Conservation (phyloP, 148 eudicot genomes). For the Amaranthus cruentus region DNA sequence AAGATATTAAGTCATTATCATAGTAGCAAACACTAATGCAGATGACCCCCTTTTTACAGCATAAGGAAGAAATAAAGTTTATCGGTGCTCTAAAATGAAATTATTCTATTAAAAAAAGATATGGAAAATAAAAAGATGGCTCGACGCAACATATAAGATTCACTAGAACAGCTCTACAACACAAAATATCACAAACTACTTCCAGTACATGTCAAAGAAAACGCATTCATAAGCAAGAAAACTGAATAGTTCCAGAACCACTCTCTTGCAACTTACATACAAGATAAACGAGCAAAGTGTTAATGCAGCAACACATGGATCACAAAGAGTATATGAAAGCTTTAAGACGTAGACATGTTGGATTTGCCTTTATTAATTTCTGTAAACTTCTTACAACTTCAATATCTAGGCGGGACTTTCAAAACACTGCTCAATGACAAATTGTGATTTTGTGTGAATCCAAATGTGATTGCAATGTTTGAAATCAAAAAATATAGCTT, state of each 20-base stretch:
- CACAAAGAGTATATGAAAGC: background rate
- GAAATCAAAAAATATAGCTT: too few species aligned
- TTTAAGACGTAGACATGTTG: background rate
- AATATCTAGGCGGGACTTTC: too few species aligned
- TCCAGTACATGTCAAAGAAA: background rate
- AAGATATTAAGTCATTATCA: background rate
- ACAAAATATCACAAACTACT: background rate
- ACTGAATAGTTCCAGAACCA: background rate
- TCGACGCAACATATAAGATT: background rate
- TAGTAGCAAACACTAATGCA: background rate
- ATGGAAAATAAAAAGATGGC: background rate
- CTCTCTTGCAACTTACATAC: background rate
- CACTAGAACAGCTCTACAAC: background rate
- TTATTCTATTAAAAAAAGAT: background rate
- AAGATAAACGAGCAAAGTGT: too few species aligned
- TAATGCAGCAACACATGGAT: background rate
- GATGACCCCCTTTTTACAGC: background rate
- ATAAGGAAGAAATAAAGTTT: background rate
- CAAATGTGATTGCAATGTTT: too few species aligned
- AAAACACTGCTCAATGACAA: too few species aligned
- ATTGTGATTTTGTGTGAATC: too few species aligned
- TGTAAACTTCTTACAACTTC: background rate
- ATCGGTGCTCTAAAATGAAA: background rate
- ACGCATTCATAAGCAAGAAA: background rate
- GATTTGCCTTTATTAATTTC: background rate